Evolutionary conservation across 2,329 filamentous ascomycete species (phyloP), one percentile per base, ranked within the genome.

Genomic region (Periconia macrospinosa): DNA sequence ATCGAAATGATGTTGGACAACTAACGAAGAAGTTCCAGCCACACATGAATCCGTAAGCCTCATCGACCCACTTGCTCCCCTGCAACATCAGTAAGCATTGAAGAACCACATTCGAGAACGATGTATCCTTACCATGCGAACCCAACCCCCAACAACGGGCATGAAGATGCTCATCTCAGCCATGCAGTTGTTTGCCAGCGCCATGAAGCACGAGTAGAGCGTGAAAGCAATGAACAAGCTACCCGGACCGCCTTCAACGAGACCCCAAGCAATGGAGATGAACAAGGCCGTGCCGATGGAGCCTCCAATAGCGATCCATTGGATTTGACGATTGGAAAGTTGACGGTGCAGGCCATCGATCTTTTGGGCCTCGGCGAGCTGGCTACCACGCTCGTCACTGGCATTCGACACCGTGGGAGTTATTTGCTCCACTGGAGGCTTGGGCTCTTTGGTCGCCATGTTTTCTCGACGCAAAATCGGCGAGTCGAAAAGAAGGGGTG

Each of bases 141-240:
- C 81, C 65, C 85, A 86, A 2, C 80, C 80, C 49, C 83, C 83
- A 27, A 78, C 79, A 23, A 87, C 78, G 23, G 84, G 84, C 76
- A 83, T 83, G 52, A 80, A 79, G n/a, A 79, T 77, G 37, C 74
- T 79, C 83, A 87, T 86, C 67, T 87, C 84, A 3, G 84, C 83
- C 47, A 86, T 74, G 56, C 78, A 80, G 62, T 84, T 86, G 76
- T 85, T 86, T 66, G 86, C 80, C 45, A 83, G 71, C 15, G 75
- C 83, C 49, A 86, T 73, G 49, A 86, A 63, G 58, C 71, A 60
- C 30, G 75, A 75, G 64, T 86, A 84, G 41, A 83, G 50, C 15
- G 75, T 75, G 65, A 81, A 86, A 30, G 79, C 83, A 53, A 87
- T 68, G 57, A 87, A 78, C 44, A 86, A 73, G 53, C 75, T 80